These are phyloP conservation scores for Corymbia citriodora DNA, from an alignment of 441 rosid genomes.

Conservation along the genomic window DNA sequence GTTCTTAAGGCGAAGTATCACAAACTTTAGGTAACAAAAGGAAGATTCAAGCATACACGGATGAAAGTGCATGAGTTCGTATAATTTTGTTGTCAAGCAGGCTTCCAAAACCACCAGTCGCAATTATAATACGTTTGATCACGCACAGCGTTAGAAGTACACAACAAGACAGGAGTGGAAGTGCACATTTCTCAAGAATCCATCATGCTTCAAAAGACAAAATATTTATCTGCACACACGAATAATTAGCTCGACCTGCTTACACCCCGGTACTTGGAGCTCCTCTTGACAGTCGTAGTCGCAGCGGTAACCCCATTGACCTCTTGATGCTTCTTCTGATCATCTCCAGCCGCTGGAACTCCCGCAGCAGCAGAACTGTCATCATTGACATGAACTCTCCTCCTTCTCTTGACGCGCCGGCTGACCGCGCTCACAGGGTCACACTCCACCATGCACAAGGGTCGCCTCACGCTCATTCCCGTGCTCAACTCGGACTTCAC, in stretches of 20 bases:
- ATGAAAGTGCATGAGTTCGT: neutral
- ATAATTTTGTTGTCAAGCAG: neutral
- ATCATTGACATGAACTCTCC: slow-evolving; percentile 15
- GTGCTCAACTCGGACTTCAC: slow-evolving; percentile 2
- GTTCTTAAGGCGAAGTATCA: neutral
- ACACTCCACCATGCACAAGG: slow-evolving; percentile 3
- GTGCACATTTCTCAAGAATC: no score
- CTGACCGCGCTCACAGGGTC: neutral
- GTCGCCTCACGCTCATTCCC: neutral
- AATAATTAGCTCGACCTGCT: slow-evolving; percentile 34
- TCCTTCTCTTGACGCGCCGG: slow-evolving; percentile 24
- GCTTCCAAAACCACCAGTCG: neutral
- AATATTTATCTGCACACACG: neutral
- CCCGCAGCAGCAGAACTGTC: slow-evolving; percentile 4
- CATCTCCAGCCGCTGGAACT: neutral
- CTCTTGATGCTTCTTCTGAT: neutral
- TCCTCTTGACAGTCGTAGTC: slow-evolving; percentile 50
- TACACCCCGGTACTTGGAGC: slow-evolving; percentile 61
- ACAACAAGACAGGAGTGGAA: neutral
- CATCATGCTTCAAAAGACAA: neutral
- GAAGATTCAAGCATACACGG: neutral
- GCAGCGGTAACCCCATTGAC: slow-evolving; percentile 16
- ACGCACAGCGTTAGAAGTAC: neutral
- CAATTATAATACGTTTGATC: neutral
- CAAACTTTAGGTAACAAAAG: neutral